Conservation (phyloP, 805 yeast species). For the Jamesozyma rosinii region DNA sequence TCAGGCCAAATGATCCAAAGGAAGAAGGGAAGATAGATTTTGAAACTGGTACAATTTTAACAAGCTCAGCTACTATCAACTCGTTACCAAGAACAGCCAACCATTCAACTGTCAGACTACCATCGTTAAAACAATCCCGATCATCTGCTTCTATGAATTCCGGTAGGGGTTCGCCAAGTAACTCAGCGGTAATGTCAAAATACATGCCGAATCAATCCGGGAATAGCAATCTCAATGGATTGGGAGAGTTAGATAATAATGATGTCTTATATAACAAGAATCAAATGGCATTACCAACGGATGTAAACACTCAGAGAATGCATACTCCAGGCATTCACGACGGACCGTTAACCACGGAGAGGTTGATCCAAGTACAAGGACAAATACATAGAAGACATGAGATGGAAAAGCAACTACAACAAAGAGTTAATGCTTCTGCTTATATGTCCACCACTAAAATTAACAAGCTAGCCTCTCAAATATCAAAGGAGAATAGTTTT, state of each 20-base stretch:
- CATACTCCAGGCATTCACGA: neutral
- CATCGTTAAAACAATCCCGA: conserved; percentile 11
- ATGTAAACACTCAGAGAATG: neutral
- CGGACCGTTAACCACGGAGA: conserved; percentile 16
- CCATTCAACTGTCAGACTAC: conserved; percentile 13
- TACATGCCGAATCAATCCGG: neutral
- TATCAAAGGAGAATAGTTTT: conserved; percentile 14
- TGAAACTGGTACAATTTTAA: conserved; percentile 26
- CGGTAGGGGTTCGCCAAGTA: conserved; percentile 1
- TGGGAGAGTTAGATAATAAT: neutral
- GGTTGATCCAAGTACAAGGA: conserved; percentile 19
- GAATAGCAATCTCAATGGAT: neutral
- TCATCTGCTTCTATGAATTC: conserved; percentile 1
- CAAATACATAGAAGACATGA: conserved; percentile 19
- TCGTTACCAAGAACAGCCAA: conserved; percentile 17
- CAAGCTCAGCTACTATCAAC: conserved; percentile 14
- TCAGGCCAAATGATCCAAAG: conserved; percentile 36
- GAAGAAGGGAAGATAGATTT: conserved; percentile 29
- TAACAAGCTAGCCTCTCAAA: conserved; percentile 22
- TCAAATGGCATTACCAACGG: neutral
- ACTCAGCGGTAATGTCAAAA: neutral
- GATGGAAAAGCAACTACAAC: conserved; percentile 15
- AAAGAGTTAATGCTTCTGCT: conserved; percentile 15
- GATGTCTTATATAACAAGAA: neutral
- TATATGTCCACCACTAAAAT: conserved; percentile 20